Evolutionary conservation across 768 basidiomycete species (phyloP).

Genomic region (Trametes meyenii): DNA sequence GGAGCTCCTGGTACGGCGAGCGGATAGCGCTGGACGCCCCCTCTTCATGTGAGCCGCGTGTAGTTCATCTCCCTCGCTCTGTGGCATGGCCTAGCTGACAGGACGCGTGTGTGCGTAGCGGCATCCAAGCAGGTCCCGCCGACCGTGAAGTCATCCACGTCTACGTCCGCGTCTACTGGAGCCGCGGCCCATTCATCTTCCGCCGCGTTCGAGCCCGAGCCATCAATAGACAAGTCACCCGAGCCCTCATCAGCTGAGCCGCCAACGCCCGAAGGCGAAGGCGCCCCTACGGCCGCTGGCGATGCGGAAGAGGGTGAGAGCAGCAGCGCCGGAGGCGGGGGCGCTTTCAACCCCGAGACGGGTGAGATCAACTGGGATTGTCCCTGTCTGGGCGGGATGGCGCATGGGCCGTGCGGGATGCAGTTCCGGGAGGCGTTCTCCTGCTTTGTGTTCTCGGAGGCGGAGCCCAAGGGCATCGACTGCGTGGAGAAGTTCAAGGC

Average conservation of each 20-base stretch:
- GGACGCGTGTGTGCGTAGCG: background rate
- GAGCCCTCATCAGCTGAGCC: slow-evolving; percentile 7
- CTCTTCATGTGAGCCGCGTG: slow-evolving; percentile 11
- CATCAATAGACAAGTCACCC: slow-evolving; percentile 4
- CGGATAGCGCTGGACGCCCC: slow-evolving; percentile 27
- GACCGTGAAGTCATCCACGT: slow-evolving; percentile 6
- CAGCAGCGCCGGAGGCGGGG: slow-evolving; percentile 31
- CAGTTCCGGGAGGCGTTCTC: slow-evolving; percentile 96
- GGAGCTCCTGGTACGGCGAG: slow-evolving; percentile 31
- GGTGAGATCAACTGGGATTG: slow-evolving; percentile 99
- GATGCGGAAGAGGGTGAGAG: slow-evolving; percentile 34
- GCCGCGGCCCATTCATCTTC: slow-evolving; percentile 10
- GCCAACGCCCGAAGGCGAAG: slow-evolving; percentile 8
- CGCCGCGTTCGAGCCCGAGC: slow-evolving; percentile 8
- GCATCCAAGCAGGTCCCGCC: slow-evolving; percentile 24
- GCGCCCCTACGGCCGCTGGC: slow-evolving; percentile 11
- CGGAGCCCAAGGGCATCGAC: slow-evolving; percentile 96
- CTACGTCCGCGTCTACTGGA: slow-evolving; percentile 7
- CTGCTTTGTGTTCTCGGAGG: slow-evolving; percentile 93
- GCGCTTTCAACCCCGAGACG: slow-evolving; percentile 93
- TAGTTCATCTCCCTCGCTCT: background rate
- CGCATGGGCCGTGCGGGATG: slow-evolving; percentile 91
- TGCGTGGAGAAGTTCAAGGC: slow-evolving; percentile 97
- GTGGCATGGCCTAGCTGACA: background rate
- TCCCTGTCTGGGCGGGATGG: slow-evolving; percentile 98